Evolutionary conservation across 306 rosid species (phyloP).

Genomic region (Chamaecrista fasciculata): DNA sequence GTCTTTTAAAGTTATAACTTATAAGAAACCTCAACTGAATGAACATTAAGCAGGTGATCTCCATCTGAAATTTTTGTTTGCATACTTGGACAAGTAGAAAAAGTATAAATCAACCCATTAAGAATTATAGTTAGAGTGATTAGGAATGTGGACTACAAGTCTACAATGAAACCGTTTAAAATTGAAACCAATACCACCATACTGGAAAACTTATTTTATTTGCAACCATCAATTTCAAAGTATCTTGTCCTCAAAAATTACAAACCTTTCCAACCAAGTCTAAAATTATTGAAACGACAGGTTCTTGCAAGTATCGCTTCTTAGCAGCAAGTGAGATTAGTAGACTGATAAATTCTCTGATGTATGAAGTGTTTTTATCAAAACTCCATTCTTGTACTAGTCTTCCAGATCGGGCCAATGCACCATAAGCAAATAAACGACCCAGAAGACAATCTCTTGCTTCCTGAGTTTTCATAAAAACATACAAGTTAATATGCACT

Average conservation of each 20-base stretch:
- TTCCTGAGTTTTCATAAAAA: slow-evolving; percentile 60
- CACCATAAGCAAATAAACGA: slow-evolving; percentile 89
- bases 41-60: neutral
- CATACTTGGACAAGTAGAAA: neutral
- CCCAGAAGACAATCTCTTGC: slow-evolving; percentile 87
- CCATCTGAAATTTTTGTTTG: neutral
- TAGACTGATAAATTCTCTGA: slow-evolving; percentile 59
- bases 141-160: neutral
- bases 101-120: neutral
- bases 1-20: neutral
- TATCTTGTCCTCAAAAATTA: slow-evolving; percentile 6
- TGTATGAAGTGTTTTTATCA: slow-evolving; percentile 48
- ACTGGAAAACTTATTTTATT: neutral
- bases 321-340: slow-evolving; percentile 68
- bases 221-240: neutral
- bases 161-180: neutral
- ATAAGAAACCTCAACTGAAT: neutral
- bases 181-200: neutral
- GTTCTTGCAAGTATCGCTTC: slow-evolving; percentile 94
- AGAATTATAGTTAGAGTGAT: neutral
- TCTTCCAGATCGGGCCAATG: slow-evolving; percentile 81
- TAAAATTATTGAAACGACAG: slow-evolving; percentile 69
- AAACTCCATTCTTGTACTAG: slow-evolving; percentile 53
- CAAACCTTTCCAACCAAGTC: slow-evolving; percentile 74
- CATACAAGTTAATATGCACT: slow-evolving; percentile 16